Evolutionary conservation across 169 alveolate genomes (phyloP), one percentile per base, ranked within the genome.

Genomic region (Theileria parva): DNA sequence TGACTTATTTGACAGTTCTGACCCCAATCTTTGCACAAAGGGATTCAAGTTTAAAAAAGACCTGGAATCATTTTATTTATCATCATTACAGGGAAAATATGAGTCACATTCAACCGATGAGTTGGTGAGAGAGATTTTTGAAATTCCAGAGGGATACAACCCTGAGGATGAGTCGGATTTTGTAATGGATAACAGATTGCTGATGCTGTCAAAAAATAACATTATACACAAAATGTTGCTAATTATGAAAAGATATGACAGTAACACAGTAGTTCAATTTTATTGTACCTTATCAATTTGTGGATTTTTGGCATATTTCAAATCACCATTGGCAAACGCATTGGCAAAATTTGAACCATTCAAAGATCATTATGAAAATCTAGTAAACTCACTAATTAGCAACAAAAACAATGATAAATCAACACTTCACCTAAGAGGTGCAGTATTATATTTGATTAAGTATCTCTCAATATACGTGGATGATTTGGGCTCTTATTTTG

Each of bases 231-330:
- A 74, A 44, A 59, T 83, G 39, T 57, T 72, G 23, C 7, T 19
- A 39, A 55, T 76, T 15, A 55, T 83, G 77, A 30, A 68, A 1
- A 59, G 59, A 53, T 63, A 77, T 25, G 57, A 50, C 61, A 67
- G 13, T 0, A 50, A 66, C 39, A 28, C 39, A 1, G 30, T 21
- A 6, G 59, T 83, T 11, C 80, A 76, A 25, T 50, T 66, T 44
- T 69, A 59, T 55, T 76, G 51, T 21, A 53, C 61, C 37, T 67
- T 55, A 6, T 53, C 71, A 7, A 21, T 83, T n/a, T 76, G 86
- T 44, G 89, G 89, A 5, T 59, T 83, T 27, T 17, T 83, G 48
- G 3, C 39, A 28, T 57, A 66, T n/a, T 77, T 83, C n/a, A 80
- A 80, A n/a, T 1, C 64, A 37, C 60, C 67, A 2, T 39, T 83